Evolutionary conservation across 2,329 filamentous ascomycete species (phyloP).

Genomic region (Colletotrichum sp.): DNA sequence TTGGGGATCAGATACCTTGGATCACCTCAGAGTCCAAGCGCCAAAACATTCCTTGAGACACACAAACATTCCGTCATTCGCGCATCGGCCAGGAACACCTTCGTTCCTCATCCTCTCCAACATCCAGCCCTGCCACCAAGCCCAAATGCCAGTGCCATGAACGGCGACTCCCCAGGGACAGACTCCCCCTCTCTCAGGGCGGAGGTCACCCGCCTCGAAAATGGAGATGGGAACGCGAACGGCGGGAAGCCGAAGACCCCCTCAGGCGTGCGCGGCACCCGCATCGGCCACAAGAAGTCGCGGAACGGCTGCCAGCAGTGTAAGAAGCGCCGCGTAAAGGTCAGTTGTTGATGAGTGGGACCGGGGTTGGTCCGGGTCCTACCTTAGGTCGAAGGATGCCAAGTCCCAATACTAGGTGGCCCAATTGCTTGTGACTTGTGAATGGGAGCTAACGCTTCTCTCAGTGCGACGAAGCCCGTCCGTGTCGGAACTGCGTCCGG

Average conservation of each 20-base stretch:
- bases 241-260: background rate
- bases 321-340: conserved; percentile 18
- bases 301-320: conserved; percentile 17
- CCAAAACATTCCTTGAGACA: conserved; percentile 6
- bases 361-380: background rate
- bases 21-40: conserved; percentile 1
- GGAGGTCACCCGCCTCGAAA: conserved; percentile 1
- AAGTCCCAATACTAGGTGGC: background rate
- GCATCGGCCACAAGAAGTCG: conserved; percentile 18
- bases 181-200: conserved; percentile 10
- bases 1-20: conserved; percentile 9
- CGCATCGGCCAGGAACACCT: background rate
- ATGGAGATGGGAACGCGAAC: background rate
- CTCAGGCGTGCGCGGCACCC: conserved; percentile 3
- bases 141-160: conserved; percentile 1
- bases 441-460: background rate
- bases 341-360: background rate
- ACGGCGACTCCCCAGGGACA: background rate
- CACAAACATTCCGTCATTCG: background rate
- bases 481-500: conserved; percentile 15
- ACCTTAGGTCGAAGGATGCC: background rate
- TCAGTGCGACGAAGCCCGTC: conserved; percentile 13
- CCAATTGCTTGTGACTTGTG: background rate
- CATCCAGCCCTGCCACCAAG: background rate
- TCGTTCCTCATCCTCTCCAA: background rate